Evolutionary conservation across 305 asterid species (phyloP), one percentile per base, ranked within the genome.

Genomic region (Fraxinus sp.): DNA sequence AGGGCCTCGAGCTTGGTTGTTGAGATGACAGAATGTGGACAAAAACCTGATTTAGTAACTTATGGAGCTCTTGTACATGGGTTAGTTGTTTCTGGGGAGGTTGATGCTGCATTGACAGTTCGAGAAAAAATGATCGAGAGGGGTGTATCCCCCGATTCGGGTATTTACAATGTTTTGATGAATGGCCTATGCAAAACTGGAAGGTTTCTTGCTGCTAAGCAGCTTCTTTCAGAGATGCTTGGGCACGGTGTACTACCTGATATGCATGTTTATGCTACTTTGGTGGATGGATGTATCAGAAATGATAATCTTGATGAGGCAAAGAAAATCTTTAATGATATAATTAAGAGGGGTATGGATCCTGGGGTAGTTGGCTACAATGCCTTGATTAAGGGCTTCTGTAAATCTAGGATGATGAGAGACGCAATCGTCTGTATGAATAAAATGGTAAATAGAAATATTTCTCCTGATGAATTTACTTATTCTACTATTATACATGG

Each of bases 401-500:
- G 98, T 81, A 94, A 90, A 81, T 85, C 85, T 83, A 96, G 98
- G 84, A 79, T 80, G 93, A 83, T 94, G 91, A 88, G 84, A 68
- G 94, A 93, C 55, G 98, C 97, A 72, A 86, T 94, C 77, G 79
- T 81, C 74, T 92, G 90, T 83, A 68, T 95, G 85, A 86, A 39
- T 80, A 87, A 74, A 86, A 94, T 95, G 98, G 49, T 64, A 78
- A 76, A 84, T 84, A 80, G 87, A 85, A 89, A 89, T 36, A 83
- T 90, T 52, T 77, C 64, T 71, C 98, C 98, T 0, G 97, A 95
- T 86, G 92, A 89, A 71, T 91, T 85, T 81, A 94, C 98, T 83
- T 95, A 92, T 85, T 94, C 98, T 35, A 95, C 98, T 0, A 80
- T 92, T 73, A 93, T 95, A 39, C 95, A 95, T 91, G 99, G 99